phyloP scores from a whole-genome alignment of 805 yeast genomes.

The Monosporozyma siamensis region DNA sequence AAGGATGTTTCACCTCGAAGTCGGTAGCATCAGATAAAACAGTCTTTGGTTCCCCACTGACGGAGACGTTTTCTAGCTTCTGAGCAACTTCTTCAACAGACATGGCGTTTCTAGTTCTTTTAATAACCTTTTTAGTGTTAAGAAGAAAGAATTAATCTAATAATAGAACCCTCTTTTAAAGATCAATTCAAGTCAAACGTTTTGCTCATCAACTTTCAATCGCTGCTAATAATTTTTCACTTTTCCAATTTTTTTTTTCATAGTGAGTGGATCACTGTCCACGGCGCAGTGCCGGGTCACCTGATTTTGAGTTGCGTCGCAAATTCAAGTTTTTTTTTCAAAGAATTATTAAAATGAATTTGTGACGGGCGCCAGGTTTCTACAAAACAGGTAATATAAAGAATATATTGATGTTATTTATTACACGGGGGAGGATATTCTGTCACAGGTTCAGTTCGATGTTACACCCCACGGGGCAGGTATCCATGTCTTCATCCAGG shows the following conservation, averaged over 20 bases:
- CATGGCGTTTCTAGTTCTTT: slow-evolving; percentile 12
- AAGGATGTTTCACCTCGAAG: slow-evolving; percentile 56
- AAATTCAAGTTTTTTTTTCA: background rate
- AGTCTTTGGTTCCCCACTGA: slow-evolving; percentile 18
- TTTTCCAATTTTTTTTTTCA: background rate
- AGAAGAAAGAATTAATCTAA: too few species aligned
- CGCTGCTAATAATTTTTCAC: too few species aligned
- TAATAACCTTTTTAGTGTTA: background rate
- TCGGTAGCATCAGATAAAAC: slow-evolving; percentile 24
- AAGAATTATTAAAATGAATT: background rate
- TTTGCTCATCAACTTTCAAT: too few species aligned
- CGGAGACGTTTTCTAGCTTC: slow-evolving; percentile 24
- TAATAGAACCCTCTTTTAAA: too few species aligned
- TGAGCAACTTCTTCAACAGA: slow-evolving; percentile 31
- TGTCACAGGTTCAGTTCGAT: slow-evolving; percentile 4
- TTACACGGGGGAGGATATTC: too few species aligned
- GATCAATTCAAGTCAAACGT: too few species aligned
- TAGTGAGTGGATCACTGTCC: slow-evolving; percentile 1
- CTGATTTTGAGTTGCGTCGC: background rate
- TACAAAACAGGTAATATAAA: too few species aligned
- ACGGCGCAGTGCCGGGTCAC: background rate
- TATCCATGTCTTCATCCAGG: slow-evolving; percentile 47
- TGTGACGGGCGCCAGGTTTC: background rate
- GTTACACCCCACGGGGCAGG: slow-evolving; percentile 75
- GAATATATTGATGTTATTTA: too few species aligned